Evolutionary conservation across 139 green algal species (phyloP), one percentile per base, ranked within the genome.

Genomic region (Desmodesmus armatus): DNA sequence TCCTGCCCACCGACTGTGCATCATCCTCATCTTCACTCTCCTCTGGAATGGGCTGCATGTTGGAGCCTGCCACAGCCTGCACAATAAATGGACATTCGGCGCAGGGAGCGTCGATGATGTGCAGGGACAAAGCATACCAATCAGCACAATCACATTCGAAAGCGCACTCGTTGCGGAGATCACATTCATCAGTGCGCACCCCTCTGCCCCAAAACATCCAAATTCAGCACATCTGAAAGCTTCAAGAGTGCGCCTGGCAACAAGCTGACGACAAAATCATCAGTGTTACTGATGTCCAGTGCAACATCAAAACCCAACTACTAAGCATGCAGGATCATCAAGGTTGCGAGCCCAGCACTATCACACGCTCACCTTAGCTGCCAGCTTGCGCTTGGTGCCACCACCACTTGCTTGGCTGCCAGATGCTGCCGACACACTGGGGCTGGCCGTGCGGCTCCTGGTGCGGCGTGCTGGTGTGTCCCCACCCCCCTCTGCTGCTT

Each of bases 1-100:
- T 31, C 70, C 27, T 78, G 70, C 37, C 76, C 43, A 13, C 76
- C 29, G 76, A 82, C 76, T 82, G 76, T 39, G 72, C 76, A 35
- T 82, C 76, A 17, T 73, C 76, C 7, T 77, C 39, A n/a, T n/a
- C n/a, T n/a, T n/a, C n/a, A n/a, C n/a, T n/a, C 60, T 9, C 60
- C 39, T 77, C 69, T 35, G 41, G 55, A 44, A 82, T 82, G 37
- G 76, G 76, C 27, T 82, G n/a, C 37, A 82, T 33, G 19, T 21
- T 35, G 9, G 27, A 31, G 11, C 44, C 41, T 9, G 5, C 49
- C 2, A 15, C 55, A 23, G 9, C 55, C 76, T 82, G 76, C 21
- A 75, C 6, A 25, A 72, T 31, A 72, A 55, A 13, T 55, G 47
- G 7, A 7, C 47, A 55, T 7, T 55, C 9, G 7, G 47, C 47